These are phyloP conservation scores for Eremochloa ophiuroides DNA, from an alignment of 176 grass and related monocot genomes.

Conservation along the genomic window DNA sequence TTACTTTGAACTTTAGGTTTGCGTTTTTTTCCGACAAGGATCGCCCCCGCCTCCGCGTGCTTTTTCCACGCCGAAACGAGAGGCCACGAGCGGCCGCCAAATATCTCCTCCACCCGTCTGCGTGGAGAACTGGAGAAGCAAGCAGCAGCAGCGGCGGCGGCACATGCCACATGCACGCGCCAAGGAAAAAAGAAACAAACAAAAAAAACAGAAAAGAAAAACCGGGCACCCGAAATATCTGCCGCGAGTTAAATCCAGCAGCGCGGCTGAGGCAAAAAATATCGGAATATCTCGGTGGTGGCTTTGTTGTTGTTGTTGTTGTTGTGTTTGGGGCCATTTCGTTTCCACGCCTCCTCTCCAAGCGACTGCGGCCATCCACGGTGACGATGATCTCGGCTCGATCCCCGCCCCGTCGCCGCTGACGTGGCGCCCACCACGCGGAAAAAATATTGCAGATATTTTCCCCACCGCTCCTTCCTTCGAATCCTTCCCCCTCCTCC, in stretches of 20 bases:
- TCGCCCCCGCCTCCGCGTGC: no score
- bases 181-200: no score
- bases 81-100: no score
- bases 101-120: no score
- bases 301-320: neutral
- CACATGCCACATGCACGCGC: no score
- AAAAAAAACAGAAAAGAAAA: neutral
- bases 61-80: no score
- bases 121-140: no score
- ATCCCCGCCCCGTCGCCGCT: neutral
- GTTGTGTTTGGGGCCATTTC: neutral
- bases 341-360: neutral
- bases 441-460: constrained; percentile 39
- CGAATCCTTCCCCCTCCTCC: neutral
- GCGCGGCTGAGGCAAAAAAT: no score
- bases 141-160: no score
- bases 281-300: constrained; percentile 11
- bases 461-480: neutral
- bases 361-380: neutral
- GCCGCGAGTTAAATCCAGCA: neutral
- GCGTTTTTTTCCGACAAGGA: no score
- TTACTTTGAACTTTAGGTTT: no score
- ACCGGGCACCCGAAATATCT: neutral
- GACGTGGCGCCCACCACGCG: constrained; percentile 23
- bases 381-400: neutral